Conservation (phyloP, 2,329 filamentous ascomycete species). For the Eutypa lata region DNA sequence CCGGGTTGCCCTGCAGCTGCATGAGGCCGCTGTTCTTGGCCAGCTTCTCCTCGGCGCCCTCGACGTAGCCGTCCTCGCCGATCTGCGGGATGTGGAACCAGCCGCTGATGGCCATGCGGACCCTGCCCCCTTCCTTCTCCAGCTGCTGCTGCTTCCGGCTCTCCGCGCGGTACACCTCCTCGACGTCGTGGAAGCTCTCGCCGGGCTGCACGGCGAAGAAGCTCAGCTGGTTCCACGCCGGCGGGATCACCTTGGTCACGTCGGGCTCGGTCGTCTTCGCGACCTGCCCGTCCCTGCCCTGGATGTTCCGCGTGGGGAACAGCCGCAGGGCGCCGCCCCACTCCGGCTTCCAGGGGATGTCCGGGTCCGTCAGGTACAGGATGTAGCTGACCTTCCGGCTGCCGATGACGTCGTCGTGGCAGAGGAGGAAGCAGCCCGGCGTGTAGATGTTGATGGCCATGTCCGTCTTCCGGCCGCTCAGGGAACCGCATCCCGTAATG, state of each 20-base stretch:
- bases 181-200: constrained; percentile 98
- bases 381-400: constrained; percentile 95
- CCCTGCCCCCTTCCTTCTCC: constrained; percentile 67
- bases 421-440: constrained; percentile 89
- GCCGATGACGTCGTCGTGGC: constrained; percentile 99
- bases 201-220: constrained; percentile 98
- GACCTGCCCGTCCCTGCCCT: constrained; percentile 66
- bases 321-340: constrained; percentile 92
- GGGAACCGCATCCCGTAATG: constrained; percentile 79
- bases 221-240: constrained; percentile 94
- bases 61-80: constrained; percentile 87
- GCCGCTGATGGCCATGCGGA: constrained; percentile 96
- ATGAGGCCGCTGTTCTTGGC: constrained; percentile 87
- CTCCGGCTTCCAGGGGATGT: constrained; percentile 81
- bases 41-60: constrained; percentile 83
- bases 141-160: constrained; percentile 50
- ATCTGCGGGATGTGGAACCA: constrained; percentile 98
- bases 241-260: constrained; percentile 78
- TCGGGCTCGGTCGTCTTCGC: constrained; percentile 81
- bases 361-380: constrained; percentile 89
- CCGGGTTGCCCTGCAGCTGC: constrained; percentile 87
- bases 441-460: constrained; percentile 99
- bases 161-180: constrained; percentile 83
- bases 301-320: constrained; percentile 67
- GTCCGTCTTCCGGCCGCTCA: constrained; percentile 93